Conservation (phyloP, 768 basidiomycete species). For the Suillus subaureus region DNA sequence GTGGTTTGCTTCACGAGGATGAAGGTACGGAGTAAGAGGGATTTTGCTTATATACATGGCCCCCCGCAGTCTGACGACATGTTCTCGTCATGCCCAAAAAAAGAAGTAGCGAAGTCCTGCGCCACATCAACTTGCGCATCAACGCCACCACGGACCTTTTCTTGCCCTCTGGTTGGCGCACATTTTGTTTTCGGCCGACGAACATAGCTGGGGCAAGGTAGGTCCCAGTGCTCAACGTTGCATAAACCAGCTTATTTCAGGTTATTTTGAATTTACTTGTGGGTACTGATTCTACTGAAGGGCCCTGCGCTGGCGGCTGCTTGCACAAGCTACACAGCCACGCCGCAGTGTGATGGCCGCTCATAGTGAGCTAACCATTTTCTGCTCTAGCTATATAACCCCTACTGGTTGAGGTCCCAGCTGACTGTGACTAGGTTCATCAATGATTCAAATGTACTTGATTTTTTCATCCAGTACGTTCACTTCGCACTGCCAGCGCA, state of each 20-base stretch:
- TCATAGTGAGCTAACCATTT: not conserved
- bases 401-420: not conserved
- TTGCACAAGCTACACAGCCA: not conserved
- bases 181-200: not conserved
- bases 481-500: not conserved
- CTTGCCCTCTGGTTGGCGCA: not conserved
- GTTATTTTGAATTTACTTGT: not conserved
- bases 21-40: conserved; percentile 24
- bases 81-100: conserved; percentile 13
- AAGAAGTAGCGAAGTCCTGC: not conserved
- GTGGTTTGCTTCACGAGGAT: conserved; percentile 7
- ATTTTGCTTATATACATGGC: conserved; percentile 27
- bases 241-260: not conserved
- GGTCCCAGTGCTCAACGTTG: not conserved
- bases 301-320: no score
- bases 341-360: not conserved
- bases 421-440: not conserved
- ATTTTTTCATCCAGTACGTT: not conserved
- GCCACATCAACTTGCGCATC: not conserved
- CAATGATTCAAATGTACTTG: not conserved
- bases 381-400: not conserved
- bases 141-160: not conserved
- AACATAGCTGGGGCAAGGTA: not conserved
- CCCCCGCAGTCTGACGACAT: conserved; percentile 24
- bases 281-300: no score